Conservation (phyloP, 441 rosid genomes). For the Erodium chrysanthum region DNA sequence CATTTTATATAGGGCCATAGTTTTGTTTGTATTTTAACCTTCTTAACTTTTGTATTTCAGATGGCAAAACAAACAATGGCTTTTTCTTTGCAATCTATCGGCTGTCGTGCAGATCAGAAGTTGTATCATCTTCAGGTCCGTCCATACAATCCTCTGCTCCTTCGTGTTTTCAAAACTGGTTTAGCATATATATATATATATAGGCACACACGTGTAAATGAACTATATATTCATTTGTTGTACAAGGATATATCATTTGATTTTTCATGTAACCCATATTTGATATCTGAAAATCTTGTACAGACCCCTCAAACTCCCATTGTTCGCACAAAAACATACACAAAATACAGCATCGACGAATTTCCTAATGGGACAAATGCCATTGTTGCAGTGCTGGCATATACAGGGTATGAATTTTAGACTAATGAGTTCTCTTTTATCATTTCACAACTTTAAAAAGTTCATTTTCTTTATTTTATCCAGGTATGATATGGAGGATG, state of each 20-base stretch:
- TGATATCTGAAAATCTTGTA: not conserved
- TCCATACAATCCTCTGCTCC: not conserved
- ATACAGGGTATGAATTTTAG: conserved; percentile 60
- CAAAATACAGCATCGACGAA: conserved; percentile 64
- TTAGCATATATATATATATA: not conserved
- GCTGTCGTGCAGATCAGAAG: conserved; percentile 86
- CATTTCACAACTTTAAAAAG: not conserved
- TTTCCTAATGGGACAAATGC: conserved; percentile 93
- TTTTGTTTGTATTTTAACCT: not conserved
- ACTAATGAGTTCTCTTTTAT: conserved; percentile 11
- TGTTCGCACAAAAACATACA: conserved; percentile 71
- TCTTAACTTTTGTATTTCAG: conserved; percentile 26
- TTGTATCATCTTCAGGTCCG: conserved; percentile 86
- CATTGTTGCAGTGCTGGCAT: conserved; percentile 92
- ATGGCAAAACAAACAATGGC: conserved; percentile 99
- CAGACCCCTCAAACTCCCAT: conserved; percentile 98
- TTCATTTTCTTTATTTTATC: conserved; percentile 15
- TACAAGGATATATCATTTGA: not conserved
- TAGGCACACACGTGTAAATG: not conserved
- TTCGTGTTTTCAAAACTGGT: not conserved
- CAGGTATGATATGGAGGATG: conserved; percentile 99
- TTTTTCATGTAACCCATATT: not conserved
- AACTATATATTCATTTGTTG: not conserved
- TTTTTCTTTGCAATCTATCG: conserved; percentile 74
- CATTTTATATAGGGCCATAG: not conserved